Percentiles rank a stretch among this genome's conserved stretches.
Evolutionary conservation across 1,284 basidiomycete genomes (phyloP).

Genomic region (Cutaneotrichosporon cavernicola): DNA sequence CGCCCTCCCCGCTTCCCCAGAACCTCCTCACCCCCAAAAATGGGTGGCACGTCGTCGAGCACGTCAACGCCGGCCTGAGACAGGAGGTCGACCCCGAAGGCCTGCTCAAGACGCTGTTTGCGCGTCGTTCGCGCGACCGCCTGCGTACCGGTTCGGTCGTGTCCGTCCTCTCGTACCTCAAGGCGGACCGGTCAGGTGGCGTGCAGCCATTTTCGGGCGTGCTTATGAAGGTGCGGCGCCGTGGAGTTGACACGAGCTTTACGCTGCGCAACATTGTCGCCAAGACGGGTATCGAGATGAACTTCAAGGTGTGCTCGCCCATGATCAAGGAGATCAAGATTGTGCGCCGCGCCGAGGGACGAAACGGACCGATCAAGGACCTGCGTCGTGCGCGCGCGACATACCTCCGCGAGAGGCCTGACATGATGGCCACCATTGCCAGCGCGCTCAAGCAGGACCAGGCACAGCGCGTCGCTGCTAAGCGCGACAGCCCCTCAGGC

Average conservation of each 20-base stretch:
- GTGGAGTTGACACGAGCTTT: constrained; percentile 79
- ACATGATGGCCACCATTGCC: constrained; percentile 48
- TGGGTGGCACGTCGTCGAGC: constrained; percentile 76
- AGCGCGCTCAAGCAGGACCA: constrained; percentile 41
- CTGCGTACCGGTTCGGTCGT: constrained; percentile 77
- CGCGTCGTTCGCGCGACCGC: constrained; percentile 64
- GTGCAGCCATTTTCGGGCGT: constrained; percentile 79
- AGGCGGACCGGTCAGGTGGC: constrained; percentile 57
- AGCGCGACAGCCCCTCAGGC: neutral
- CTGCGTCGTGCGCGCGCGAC: constrained; percentile 48
- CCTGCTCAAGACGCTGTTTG: constrained; percentile 68
- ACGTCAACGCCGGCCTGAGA: constrained; percentile 66
- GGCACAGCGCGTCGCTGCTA: constrained; percentile 16
- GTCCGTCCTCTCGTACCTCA: constrained; percentile 60
- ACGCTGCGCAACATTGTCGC: constrained; percentile 82
- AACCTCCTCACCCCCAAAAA: constrained; percentile 55
- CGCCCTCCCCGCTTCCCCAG: constrained; percentile 44
- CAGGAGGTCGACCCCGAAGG: constrained; percentile 66
- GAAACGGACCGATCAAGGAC: constrained; percentile 40
- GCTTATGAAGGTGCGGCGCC: constrained; percentile 71
- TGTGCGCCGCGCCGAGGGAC: constrained; percentile 45
- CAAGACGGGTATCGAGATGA: constrained; percentile 85
- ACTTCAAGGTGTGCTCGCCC: constrained; percentile 78
- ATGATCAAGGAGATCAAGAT: constrained; percentile 81
- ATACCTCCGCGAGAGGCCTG: constrained; percentile 50